These are phyloP conservation scores for Solanum chacoense DNA, from an alignment of 305 asterid genomes.

Conservation along the genomic window DNA sequence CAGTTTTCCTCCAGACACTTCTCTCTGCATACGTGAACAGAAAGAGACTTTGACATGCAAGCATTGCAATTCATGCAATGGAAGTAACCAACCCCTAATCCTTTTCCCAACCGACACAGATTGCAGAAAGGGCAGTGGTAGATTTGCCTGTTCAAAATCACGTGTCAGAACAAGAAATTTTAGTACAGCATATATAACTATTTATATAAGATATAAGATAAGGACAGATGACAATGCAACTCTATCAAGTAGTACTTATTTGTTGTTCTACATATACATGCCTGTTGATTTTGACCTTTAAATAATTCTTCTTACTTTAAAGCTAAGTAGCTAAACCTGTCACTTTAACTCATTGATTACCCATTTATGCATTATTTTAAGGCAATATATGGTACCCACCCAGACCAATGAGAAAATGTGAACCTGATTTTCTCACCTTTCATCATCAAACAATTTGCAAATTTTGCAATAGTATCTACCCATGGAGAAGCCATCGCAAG, in stretches of 20 bases:
- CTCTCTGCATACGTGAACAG: conserved; percentile 67
- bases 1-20: conserved; percentile 85
- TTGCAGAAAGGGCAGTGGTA: conserved; percentile 97
- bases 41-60: conserved; percentile 65
- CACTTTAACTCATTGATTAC: background rate
- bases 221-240: background rate
- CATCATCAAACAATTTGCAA: conserved; percentile 82
- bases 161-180: conserved; percentile 22
- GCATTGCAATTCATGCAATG: conserved; percentile 98
- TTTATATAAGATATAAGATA: background rate
- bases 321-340: background rate
- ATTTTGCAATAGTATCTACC: conserved; percentile 70
- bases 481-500: conserved; percentile 67
- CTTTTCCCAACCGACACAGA: conserved; percentile 84
- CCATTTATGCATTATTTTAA: background rate
- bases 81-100: conserved; percentile 74
- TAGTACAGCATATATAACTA: background rate
- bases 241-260: background rate
- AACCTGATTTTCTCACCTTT: conserved; percentile 40
- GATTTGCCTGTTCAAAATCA: conserved; percentile 54
- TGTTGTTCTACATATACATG: background rate
- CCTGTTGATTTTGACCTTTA: background rate
- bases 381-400: background rate
- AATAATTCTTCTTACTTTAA: background rate
- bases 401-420: background rate